phyloP scores from a whole-genome alignment of 768 basidiomycete species.

The Suillus weaverae region DNA sequence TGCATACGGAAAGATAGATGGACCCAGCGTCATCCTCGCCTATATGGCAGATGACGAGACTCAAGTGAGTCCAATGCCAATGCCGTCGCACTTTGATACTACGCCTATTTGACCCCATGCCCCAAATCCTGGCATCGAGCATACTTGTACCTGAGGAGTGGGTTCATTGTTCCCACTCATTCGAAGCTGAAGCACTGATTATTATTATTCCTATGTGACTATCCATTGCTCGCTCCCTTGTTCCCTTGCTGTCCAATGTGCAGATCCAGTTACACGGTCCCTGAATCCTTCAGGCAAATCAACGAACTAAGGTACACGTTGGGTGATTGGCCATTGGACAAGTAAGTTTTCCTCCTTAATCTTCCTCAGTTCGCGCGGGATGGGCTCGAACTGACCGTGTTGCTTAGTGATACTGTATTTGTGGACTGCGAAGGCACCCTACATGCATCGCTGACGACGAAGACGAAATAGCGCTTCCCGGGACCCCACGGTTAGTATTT shows the following conservation, averaged over 20 bases:
- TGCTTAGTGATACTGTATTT: neutral
- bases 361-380: neutral
- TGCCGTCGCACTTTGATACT: neutral
- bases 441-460: neutral
- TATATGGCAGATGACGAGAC: conserved; percentile 89
- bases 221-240: neutral
- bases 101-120: conserved; percentile 13
- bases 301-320: neutral
- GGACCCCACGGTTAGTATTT: neutral
- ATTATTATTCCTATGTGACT: neutral
- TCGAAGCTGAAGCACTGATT: neutral
- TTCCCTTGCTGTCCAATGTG: neutral
- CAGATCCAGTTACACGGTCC: too few species aligned
- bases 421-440: neutral
- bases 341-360: neutral
- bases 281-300: neutral
- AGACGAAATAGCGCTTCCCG: neutral
- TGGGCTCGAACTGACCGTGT: neutral
- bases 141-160: neutral
- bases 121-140: neutral
- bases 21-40: conserved; percentile 76
- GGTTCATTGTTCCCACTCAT: neutral
- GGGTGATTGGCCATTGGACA: neutral
- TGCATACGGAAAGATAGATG: conserved; percentile 70
- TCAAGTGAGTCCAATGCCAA: conserved; percentile 57